Base-by-base conservation (phyloP, 2,329 filamentous ascomycete genomes). In the Aspergillus novoparasiticus region DNA sequence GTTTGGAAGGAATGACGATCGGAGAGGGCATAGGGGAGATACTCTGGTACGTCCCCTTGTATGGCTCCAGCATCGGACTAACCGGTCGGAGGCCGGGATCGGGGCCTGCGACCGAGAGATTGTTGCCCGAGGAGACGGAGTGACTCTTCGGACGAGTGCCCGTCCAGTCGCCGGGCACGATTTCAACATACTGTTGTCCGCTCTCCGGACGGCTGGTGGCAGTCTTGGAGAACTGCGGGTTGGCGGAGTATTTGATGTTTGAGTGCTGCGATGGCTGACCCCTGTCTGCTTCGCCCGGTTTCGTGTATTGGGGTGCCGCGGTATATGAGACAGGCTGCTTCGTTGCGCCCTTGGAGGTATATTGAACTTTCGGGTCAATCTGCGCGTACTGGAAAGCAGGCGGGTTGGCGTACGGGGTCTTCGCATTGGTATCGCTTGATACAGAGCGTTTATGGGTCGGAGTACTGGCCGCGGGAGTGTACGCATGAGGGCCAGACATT, bases 11-110 rank as follows among this genome's bases (percentile, higher is more conserved):
- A 28, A 94, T 81, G 70, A 87, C 81, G 62, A 87, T 81, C 0
- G 94, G 92, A 0, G 93, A 93, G 0, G 94, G 94, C 92, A 97
- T 97, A 0, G 94, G 94, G 0, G 94, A 97, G 71, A 96, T 91
- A 62, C 92, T 92, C 78, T 98, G 94, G 72, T 96, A 98, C 0
- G 94, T 97, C 45, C 94, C 94, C 66, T 90, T 90, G 78, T 98
- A 98, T 0, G 95, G 90, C 79, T 98, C 94, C 2, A 97, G 86
- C 57, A 98, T 83, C 0, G 94, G 95, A 66, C 93, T 97, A 1
- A 87, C 87, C 0, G 93, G 92, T 1, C 92, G 86, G 51, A 84
- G 75, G 39, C 73, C 78, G 8, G 71, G 71, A 51, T 75, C 73
- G 28, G 71, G 69, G 10, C 73, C 73, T 12, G 71, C 73, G 41